Evolutionary conservation across 2,329 filamentous ascomycete species (phyloP).

Genomic region (Zasmidium citrigriseum): DNA sequence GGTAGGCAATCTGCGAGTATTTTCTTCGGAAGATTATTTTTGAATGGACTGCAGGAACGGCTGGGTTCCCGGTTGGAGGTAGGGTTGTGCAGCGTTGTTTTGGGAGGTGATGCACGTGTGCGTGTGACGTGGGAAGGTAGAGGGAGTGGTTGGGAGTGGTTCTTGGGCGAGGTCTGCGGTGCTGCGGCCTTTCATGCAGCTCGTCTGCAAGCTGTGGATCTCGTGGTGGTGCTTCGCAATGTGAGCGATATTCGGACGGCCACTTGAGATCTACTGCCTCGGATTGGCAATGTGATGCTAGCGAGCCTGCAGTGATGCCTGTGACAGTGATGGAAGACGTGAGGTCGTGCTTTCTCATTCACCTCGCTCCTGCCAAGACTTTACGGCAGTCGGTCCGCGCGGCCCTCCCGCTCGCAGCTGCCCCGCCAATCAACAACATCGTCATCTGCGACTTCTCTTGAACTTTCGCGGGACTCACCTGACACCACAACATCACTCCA

Average conservation of each 20-base stretch:
- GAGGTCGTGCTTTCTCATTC: not conserved
- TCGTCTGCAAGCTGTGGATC: not conserved
- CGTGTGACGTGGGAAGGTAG: not conserved
- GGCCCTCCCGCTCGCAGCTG: not conserved
- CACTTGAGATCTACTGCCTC: not conserved
- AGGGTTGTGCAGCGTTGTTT: not conserved
- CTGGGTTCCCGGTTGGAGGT: conserved; percentile 6
- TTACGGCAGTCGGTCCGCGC: not conserved
- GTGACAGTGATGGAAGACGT: not conserved
- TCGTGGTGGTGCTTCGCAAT: not conserved
- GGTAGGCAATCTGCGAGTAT: conserved; percentile 8
- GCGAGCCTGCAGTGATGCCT: too few species aligned
- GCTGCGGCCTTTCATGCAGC: not conserved
- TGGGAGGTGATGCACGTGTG: not conserved
- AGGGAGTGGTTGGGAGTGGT: not conserved
- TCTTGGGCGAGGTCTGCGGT: not conserved
- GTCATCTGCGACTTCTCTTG: not conserved
- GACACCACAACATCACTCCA: not conserved
- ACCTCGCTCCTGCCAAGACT: not conserved
- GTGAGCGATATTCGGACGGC: not conserved
- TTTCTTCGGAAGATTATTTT: not conserved
- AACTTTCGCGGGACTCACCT: not conserved
- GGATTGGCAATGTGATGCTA: not conserved
- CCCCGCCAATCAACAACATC: not conserved
- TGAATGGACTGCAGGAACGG: not conserved